A percentile compares a stretch with the other conserved stretches of the same genome.
phyloP scores from a whole-genome alignment of 768 basidiomycete species.

The Infundibulicybe gibba region DNA sequence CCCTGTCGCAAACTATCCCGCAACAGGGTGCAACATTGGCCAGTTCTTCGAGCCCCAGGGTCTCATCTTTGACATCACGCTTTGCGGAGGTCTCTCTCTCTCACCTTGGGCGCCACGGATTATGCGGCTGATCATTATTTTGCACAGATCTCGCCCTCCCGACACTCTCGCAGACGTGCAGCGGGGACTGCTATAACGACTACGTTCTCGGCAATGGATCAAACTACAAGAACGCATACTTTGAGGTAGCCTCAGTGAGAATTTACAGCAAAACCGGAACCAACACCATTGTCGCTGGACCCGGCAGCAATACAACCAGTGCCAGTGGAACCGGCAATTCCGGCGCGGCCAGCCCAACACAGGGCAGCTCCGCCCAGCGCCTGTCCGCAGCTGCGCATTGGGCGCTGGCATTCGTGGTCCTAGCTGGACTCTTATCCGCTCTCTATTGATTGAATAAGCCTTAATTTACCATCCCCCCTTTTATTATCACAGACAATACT shows the following conservation, averaged over 20 bases:
- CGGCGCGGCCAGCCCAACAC: too few relatives aligned
- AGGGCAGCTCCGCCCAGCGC: too few relatives aligned
- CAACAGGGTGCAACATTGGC: conserved; percentile 48
- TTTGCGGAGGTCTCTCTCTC: conserved; percentile 49
- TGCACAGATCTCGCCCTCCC: conserved; percentile 44
- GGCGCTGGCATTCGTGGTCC: too few relatives aligned
- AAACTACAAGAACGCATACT: conserved; percentile 65
- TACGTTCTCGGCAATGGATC: conserved; percentile 63
- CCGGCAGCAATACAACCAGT: conserved; percentile 5
- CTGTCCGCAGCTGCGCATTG: too few relatives aligned
- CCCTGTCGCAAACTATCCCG: conserved; percentile 70
- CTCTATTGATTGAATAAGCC: too few relatives aligned
- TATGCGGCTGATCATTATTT: conserved; percentile 6
- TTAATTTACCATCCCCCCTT: too few relatives aligned
- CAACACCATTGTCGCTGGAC: conserved; percentile 15
- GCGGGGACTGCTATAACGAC: conserved; percentile 65
- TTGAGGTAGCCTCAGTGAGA: conserved; percentile 63
- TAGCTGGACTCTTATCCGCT: too few relatives aligned
- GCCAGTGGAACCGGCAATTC: conserved; percentile 1
- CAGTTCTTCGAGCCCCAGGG: conserved; percentile 59
- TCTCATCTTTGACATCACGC: conserved; percentile 72
- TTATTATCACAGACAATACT: too few relatives aligned
- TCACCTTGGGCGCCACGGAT: background rate
- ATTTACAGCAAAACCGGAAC: conserved; percentile 36
- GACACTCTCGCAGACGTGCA: conserved; percentile 59